Evolutionary conservation across 2,329 filamentous ascomycete genomes (phyloP), one percentile per base, ranked within the genome.

Genomic region (Aspergillus novoparasiticus): DNA sequence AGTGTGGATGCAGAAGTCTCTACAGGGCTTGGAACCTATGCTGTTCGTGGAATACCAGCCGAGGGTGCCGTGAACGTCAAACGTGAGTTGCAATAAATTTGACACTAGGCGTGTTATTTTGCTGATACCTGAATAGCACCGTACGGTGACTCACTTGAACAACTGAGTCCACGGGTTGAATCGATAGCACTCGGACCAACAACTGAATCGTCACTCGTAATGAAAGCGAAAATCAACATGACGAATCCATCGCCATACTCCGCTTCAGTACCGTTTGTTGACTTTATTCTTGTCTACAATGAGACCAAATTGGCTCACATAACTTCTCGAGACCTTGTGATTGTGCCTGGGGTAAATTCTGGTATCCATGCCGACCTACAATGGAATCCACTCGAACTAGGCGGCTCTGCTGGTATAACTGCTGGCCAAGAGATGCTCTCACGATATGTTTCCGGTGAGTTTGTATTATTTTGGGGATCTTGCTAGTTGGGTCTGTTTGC

Each of bases 241-340:
- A 96, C 92, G 4, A 99, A 99, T 72, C 94, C 94, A 1, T 96
- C 94, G 0, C 85, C 89, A 4, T 97, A 98, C 76, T 89, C 91
- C 5, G 94, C 93, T 4, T 83, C 82, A 2, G 83, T 98, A n/a
- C 94, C 94, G 1, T 94, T 88, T 66, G 79, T 92, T 66, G 93
- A 90, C 73, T 85, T 96, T 50, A 87, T 93, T 65, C 80, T 98
- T 48, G 76, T 91, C 34, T 88, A 87, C 70, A 94, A 96, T 70
- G 87, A 85, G 12, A 89, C 89, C 0, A 75, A 90, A 9, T 81
- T 99, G 39, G 95, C 91, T 36, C 90, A 94, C 74, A 89, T 91
- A 14, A 90, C 85, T 0, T 86, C 88, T 2, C 82, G 83, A 60
- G 82, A 94, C 70, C 72, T 94, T 23, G 78, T 83, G 8, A 79